A percentile compares a stretch with the other conserved stretches of the same genome.
phyloP scores from a whole-genome alignment of 1,139 yeast species.

The Kodamaea derodonti region DNA sequence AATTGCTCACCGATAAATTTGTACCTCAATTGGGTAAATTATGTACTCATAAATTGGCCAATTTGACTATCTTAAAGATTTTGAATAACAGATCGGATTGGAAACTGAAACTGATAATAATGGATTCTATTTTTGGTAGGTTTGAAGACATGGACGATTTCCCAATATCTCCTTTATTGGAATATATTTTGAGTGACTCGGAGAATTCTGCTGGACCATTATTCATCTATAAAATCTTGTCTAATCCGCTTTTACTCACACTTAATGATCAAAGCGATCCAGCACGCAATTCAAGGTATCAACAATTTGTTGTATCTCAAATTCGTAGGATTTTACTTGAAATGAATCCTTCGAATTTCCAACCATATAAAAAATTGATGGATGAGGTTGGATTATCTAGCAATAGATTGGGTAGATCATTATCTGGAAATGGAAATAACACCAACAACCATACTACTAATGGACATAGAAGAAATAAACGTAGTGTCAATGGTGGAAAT shows the following conservation, averaged over 20 bases:
- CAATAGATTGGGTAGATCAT: constrained; percentile 30
- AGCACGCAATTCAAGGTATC: constrained; percentile 38
- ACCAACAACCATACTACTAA: constrained; percentile 5
- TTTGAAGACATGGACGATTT: constrained; percentile 25
- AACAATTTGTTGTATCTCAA: constrained; percentile 55
- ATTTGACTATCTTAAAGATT: constrained; percentile 76
- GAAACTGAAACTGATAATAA: constrained; percentile 55
- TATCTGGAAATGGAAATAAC: constrained; percentile 18
- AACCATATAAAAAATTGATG: constrained; percentile 80
- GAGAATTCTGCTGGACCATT: constrained; percentile 71
- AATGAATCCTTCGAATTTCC: constrained; percentile 52
- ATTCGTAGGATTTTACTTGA: constrained; percentile 59
- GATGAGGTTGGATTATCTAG: constrained; percentile 82
- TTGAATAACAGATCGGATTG: constrained; percentile 67
- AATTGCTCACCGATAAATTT: constrained; percentile 45
- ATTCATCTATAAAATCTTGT: constrained; percentile 74
- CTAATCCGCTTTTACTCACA: constrained; percentile 53
- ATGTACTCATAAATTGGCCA: constrained; percentile 84
- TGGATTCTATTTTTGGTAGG: constrained; percentile 63
- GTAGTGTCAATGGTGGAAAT: constrained; percentile 16
- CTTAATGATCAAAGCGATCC: constrained; percentile 15
- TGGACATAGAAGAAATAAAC: constrained; percentile 19
- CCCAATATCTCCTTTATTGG: constrained; percentile 27
- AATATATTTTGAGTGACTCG: constrained; percentile 51
- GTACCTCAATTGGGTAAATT: constrained; percentile 59